phyloP scores from a whole-genome alignment of 1,284 basidiomycete genomes.

The Omphalotus olearius region DNA sequence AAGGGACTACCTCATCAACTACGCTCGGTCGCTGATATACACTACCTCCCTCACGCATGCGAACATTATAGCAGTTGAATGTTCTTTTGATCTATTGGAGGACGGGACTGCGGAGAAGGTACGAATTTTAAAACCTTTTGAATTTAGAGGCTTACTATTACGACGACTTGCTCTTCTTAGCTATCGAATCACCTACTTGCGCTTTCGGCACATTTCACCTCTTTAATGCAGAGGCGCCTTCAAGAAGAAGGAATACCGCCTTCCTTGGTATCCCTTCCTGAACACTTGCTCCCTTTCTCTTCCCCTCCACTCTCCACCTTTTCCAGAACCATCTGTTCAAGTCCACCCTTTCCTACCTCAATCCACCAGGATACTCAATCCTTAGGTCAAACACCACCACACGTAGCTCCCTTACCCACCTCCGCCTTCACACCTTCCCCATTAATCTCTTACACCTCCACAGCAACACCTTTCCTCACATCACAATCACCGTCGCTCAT shows the following conservation, averaged over 20 bases:
- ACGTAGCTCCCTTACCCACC: slow-evolving; percentile 19
- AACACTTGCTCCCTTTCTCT: slow-evolving; percentile 41
- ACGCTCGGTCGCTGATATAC: slow-evolving; percentile 88
- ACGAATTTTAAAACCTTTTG: not conserved
- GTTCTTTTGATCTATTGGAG: slow-evolving; percentile 76
- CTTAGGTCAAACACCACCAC: slow-evolving; percentile 11
- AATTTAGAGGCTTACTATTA: too few relatives aligned
- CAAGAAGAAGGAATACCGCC: slow-evolving; percentile 35
- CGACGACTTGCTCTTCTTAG: too few relatives aligned
- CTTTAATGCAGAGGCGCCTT: slow-evolving; percentile 22
- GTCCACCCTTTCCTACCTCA: not conserved
- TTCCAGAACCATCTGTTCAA: slow-evolving; percentile 8
- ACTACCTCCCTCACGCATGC: slow-evolving; percentile 79
- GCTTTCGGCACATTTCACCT: slow-evolving; percentile 36
- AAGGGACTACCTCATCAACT: slow-evolving; percentile 87
- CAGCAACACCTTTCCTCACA: not conserved
- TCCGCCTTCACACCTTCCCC: slow-evolving; percentile 39
- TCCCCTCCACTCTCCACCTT: slow-evolving; percentile 22
- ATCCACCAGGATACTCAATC: not conserved
- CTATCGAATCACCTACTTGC: slow-evolving; percentile 37
- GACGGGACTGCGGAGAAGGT: slow-evolving; percentile 56
- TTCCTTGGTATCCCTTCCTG: slow-evolving; percentile 1
- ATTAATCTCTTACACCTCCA: slow-evolving; percentile 17
- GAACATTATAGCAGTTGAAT: slow-evolving; percentile 71
- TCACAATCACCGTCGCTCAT: not conserved